These are phyloP conservation scores for Auricularia heimuer DNA, from an alignment of 768 basidiomycete species.

Conservation along the genomic window DNA sequence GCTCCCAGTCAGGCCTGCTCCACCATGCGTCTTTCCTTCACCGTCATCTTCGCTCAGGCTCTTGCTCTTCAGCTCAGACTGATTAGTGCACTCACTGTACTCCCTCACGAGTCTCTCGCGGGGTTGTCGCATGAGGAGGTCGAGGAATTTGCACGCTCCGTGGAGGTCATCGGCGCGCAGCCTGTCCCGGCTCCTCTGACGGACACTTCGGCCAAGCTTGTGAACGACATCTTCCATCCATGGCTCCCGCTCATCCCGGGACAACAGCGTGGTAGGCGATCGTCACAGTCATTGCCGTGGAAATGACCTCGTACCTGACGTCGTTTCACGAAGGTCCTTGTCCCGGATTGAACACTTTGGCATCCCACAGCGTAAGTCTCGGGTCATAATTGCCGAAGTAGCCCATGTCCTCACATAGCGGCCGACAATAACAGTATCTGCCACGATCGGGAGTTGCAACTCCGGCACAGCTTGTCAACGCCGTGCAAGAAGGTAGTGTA, in stretches of 20 bases:
- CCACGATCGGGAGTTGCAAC: conserved; percentile 6
- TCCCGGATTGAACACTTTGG: conserved; percentile 9
- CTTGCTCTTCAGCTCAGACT: not conserved
- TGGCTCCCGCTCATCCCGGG: not conserved
- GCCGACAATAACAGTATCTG: conserved; percentile 1
- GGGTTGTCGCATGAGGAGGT: conserved; percentile 4
- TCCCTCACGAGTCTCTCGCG: conserved; percentile 2
- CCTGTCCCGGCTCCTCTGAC: conserved; percentile 1
- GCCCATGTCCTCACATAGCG: not conserved
- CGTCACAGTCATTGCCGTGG: not conserved
- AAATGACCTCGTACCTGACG: not conserved
- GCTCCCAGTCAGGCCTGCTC: not conserved
- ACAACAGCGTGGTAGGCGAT: conserved; percentile 4
- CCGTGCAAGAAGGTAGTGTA: conserved; percentile 4
- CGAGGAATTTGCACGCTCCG: not conserved
- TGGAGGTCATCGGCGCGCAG: not conserved
- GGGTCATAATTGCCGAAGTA: not conserved
- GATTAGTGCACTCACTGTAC: not conserved
- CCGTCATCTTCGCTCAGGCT: not conserved
- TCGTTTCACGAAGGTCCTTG: conserved; percentile 1
- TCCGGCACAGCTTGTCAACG: conserved; percentile 4
- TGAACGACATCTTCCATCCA: conserved; percentile 6
- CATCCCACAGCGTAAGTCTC: conserved; percentile 6
- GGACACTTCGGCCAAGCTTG: conserved; percentile 4
- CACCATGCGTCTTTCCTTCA: not conserved